Percentiles rank a stretch among this genome's conserved stretches.
Conservation (phyloP, 2,329 filamentous ascomycete genomes). For the Pseudogymnoascus sp. region DNA sequence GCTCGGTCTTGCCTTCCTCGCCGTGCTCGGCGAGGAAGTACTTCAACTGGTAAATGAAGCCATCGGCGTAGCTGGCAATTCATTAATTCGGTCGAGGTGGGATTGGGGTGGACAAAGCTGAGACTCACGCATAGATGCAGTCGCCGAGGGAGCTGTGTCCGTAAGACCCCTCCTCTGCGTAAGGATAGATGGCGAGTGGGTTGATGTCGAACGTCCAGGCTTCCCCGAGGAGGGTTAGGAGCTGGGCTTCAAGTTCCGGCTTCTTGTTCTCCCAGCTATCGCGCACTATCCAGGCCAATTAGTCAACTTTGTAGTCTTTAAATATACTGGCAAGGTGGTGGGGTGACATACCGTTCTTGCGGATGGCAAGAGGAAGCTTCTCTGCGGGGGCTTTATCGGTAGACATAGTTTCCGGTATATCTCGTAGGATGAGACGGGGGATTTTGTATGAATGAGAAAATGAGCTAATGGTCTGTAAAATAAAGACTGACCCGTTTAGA, state of each 20-base stretch:
- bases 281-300: conserved; percentile 35
- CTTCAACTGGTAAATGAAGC: conserved; percentile 35
- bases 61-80: conserved; percentile 36
- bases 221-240: conserved; percentile 40
- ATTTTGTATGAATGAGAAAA: neutral
- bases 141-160: conserved; percentile 35
- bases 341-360: conserved; percentile 41
- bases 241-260: conserved; percentile 34
- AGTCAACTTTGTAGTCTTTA: neutral
- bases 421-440: neutral
- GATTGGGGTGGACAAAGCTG: neutral
- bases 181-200: conserved; percentile 41
- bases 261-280: conserved; percentile 46
- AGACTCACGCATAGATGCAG: conserved; percentile 37
- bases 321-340: neutral
- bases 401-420: conserved; percentile 12
- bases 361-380: conserved; percentile 44
- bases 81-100: neutral
- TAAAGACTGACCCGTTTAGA: neutral
- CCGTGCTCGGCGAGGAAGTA: conserved; percentile 33
- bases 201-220: conserved; percentile 45
- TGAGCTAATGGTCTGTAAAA: neutral
- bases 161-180: conserved; percentile 31
- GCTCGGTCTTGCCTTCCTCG: conserved; percentile 35
- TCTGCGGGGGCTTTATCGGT: conserved; percentile 35